phyloP scores from a whole-genome alignment of 2,329 filamentous ascomycete genomes.

The Trichoderma harzianum region DNA sequence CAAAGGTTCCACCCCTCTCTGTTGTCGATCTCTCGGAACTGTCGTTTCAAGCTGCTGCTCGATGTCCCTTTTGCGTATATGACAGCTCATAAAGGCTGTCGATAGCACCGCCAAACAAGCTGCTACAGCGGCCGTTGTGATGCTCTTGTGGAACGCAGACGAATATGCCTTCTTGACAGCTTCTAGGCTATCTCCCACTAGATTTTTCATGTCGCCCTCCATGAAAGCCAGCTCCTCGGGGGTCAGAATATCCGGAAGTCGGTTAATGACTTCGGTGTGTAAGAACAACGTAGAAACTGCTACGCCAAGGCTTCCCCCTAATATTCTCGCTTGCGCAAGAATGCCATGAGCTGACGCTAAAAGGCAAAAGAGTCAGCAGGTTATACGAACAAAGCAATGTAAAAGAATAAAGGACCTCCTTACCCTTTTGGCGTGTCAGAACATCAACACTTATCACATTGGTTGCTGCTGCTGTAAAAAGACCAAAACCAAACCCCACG shows the following conservation, averaged over 20 bases:
- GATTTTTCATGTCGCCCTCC: constrained; percentile 21
- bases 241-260: constrained; percentile 30
- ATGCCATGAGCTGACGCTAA: constrained; percentile 52
- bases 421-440: constrained; percentile 45
- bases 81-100: constrained; percentile 38
- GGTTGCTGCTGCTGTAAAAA: constrained; percentile 46
- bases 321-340: constrained; percentile 48
- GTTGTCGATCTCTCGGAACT: constrained; percentile 20
- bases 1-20: not conserved
- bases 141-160: constrained; percentile 44
- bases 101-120: constrained; percentile 39
- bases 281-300: constrained; percentile 50
- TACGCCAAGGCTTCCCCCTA: constrained; percentile 54
- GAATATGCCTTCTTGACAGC: constrained; percentile 40
- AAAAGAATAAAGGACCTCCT: constrained; percentile 15
- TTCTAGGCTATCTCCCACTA: constrained; percentile 30
- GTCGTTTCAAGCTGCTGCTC: constrained; percentile 23
- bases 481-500: constrained; percentile 51
- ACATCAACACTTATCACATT: constrained; percentile 44
- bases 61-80: constrained; percentile 24
- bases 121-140: constrained; percentile 44
- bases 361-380: not conserved
- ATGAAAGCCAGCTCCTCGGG: constrained; percentile 29
- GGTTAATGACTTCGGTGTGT: constrained; percentile 28
- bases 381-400: constrained; percentile 19